These are phyloP conservation scores for Ustilago cynodontis DNA, from an alignment of 1,284 basidiomycete species.

Conservation along the genomic window DNA sequence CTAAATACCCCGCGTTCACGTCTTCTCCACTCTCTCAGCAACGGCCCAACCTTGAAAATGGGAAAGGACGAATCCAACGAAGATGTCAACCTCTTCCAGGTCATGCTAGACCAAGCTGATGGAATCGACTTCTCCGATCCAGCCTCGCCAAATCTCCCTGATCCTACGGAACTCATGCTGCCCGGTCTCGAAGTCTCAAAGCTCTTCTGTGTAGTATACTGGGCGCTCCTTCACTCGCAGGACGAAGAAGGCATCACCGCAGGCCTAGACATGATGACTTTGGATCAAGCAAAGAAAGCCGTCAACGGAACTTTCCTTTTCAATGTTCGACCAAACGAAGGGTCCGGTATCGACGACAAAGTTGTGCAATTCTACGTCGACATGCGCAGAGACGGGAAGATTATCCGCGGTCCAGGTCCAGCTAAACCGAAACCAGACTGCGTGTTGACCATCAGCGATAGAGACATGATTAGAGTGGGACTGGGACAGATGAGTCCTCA, in stretches of 20 bases:
- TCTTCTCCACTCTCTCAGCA: not conserved
- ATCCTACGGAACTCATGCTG: conserved; percentile 51
- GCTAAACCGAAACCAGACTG: conserved; percentile 60
- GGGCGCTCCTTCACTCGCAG: conserved; percentile 47
- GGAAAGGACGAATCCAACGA: conserved; percentile 26
- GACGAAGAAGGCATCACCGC: conserved; percentile 48
- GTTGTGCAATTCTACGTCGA: conserved; percentile 55
- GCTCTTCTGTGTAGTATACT: conserved; percentile 53
- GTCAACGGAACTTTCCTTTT: conserved; percentile 61
- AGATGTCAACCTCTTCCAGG: conserved; percentile 55
- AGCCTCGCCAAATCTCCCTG: conserved; percentile 16
- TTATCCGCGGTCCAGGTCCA: conserved; percentile 46
- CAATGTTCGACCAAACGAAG: conserved; percentile 44
- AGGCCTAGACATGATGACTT: conserved; percentile 58
- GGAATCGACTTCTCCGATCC: conserved; percentile 56
- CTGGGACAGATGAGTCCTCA: conserved; percentile 58
- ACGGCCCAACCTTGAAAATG: conserved; percentile 1
- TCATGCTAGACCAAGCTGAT: conserved; percentile 57
- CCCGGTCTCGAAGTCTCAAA: conserved; percentile 49
- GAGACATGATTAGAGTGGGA: conserved; percentile 60
- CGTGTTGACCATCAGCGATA: conserved; percentile 49
- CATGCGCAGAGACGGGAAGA: conserved; percentile 53
- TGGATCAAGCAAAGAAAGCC: conserved; percentile 53
- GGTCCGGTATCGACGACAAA: conserved; percentile 25
- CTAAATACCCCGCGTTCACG: not conserved